Percentiles rank a stretch among this genome's conserved stretches.
Evolutionary conservation across 768 basidiomycete genomes (phyloP).

Genomic region (Kwoniella sp.): DNA sequence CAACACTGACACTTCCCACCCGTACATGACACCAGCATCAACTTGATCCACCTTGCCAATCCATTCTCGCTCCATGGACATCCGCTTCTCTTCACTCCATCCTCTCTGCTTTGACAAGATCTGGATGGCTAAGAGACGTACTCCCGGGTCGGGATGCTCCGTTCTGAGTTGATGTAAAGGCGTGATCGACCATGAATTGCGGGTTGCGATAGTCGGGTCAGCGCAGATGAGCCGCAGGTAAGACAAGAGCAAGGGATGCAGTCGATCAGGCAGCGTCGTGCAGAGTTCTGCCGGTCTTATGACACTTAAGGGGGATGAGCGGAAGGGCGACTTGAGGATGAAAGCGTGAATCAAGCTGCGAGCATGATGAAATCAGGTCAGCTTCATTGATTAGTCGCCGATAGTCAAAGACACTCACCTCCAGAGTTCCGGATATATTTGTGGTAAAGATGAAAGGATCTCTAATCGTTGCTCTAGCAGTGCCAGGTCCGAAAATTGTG

Average conservation of each 20-base stretch:
- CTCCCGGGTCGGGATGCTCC: slow-evolving; percentile 67
- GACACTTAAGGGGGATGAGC: slow-evolving; percentile 60
- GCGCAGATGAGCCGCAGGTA: slow-evolving; percentile 79
- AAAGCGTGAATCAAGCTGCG: slow-evolving; percentile 38
- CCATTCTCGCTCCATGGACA: slow-evolving; percentile 65
- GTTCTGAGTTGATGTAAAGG: slow-evolving; percentile 61
- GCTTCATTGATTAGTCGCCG: not conserved
- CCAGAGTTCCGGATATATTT: slow-evolving; percentile 48
- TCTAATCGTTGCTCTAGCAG: slow-evolving; percentile 49
- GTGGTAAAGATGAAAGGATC: slow-evolving; percentile 60
- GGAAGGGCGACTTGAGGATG: slow-evolving; percentile 30
- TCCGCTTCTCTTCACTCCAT: slow-evolving; percentile 76
- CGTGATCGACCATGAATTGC: slow-evolving; percentile 65
- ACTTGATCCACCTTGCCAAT: slow-evolving; percentile 66
- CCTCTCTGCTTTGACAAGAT: slow-evolving; percentile 76
- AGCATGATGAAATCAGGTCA: slow-evolving; percentile 10
- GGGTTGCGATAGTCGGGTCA: slow-evolving; percentile 68
- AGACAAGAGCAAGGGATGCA: slow-evolving; percentile 73
- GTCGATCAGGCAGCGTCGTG: slow-evolving; percentile 58
- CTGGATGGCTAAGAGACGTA: slow-evolving; percentile 71
- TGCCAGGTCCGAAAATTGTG: slow-evolving; percentile 54
- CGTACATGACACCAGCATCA: slow-evolving; percentile 61
- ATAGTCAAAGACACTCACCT: slow-evolving; percentile 41
- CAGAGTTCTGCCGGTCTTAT: slow-evolving; percentile 49
- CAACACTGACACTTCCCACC: slow-evolving; percentile 21